A percentile compares a stretch with the other conserved stretches of the same genome.
These are phyloP conservation scores for Chimonanthus praecox DNA, from an alignment of 164 flowering plant species.

Conservation along the genomic window DNA sequence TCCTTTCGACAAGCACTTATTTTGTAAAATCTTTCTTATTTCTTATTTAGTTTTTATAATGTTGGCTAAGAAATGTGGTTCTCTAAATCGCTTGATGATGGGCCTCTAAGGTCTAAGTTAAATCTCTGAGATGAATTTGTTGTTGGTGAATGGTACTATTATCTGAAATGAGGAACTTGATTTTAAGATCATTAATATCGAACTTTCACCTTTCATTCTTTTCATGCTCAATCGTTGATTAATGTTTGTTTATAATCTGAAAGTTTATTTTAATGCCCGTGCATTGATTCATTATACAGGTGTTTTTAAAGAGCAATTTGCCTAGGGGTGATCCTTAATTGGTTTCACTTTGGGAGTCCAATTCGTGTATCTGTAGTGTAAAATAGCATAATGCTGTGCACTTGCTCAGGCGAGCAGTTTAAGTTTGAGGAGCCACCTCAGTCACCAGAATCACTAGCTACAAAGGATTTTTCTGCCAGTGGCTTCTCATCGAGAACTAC, in stretches of 20 bases:
- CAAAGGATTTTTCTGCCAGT: conserved; percentile 88
- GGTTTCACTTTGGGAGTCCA: neutral
- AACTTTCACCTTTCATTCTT: neutral
- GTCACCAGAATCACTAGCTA: conserved; percentile 91
- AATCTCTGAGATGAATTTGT: neutral
- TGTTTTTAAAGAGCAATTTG: neutral
- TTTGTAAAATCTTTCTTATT: no score
- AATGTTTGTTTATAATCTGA: neutral
- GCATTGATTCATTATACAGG: conserved; percentile 8
- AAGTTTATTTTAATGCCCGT: conserved; percentile 6
- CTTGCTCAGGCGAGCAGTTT: conserved; percentile 98
- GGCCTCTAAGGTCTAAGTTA: neutral
- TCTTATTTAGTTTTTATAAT: no score
- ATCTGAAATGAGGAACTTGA: neutral
- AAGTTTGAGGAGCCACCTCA: conserved; percentile 82
- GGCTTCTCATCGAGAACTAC: conserved; percentile 75
- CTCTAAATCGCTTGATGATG: neutral
- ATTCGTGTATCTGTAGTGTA: neutral
- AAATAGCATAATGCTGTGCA: conserved; percentile 70
- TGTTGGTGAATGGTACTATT: neutral
- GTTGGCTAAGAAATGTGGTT: no score
- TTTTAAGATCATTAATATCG: neutral
- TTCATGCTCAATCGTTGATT: neutral
- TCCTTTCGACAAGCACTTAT: no score
- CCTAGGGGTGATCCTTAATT: conserved; percentile 8